Conservation (phyloP, 2,329 filamentous ascomycete genomes). For the Monosporascus ibericus region DNA sequence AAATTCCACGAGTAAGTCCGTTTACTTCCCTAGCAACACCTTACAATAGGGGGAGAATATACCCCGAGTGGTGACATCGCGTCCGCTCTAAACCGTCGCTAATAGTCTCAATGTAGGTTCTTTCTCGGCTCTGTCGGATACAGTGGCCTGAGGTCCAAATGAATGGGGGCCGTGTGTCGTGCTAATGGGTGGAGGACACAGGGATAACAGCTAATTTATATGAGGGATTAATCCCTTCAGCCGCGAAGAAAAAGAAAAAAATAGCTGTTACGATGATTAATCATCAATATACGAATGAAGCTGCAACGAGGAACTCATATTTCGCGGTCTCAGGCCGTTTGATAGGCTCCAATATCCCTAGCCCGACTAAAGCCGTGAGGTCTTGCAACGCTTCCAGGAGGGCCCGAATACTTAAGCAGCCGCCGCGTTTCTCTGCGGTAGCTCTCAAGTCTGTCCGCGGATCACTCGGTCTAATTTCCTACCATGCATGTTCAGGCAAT, state of each 20-base stretch:
- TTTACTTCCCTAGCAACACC: not conserved
- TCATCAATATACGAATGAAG: no score
- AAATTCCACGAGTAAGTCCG: not conserved
- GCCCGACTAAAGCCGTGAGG: not conserved
- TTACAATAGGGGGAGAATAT: no score
- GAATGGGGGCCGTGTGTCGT: no score
- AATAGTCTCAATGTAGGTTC: not conserved
- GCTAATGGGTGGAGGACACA: no score
- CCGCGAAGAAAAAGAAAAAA: accelerated
- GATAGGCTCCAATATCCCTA: not conserved
- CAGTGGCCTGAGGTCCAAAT: no score
- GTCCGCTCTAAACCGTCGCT: not conserved
- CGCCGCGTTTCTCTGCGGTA: not conserved
- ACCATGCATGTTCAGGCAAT: not conserved
- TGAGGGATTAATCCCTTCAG: no score
- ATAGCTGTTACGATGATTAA: no score
- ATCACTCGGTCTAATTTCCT: not conserved
- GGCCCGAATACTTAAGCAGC: not conserved
- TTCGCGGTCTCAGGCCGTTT: no score
- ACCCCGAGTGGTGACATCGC: not conserved
- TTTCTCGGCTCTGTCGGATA: not conserved
- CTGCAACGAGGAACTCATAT: no score
- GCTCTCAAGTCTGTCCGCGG: no score
- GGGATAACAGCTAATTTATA: no score
- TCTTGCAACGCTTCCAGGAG: not conserved